Base-by-base conservation (phyloP, 2,329 filamentous ascomycete genomes). In the Incumbomyces lentus region DNA sequence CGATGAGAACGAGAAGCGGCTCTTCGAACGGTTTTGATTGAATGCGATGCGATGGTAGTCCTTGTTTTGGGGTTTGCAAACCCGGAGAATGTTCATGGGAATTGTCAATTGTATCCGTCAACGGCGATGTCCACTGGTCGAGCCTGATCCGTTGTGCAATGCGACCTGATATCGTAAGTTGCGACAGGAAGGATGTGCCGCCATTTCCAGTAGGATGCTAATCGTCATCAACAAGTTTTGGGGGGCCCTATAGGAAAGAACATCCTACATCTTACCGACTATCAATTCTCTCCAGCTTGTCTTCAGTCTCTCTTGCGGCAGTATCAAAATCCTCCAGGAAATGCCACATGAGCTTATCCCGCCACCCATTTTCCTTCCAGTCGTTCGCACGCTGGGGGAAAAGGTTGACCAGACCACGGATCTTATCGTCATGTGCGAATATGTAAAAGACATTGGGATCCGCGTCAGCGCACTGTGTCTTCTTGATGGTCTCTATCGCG, bases 281-380 rank as follows among this genome's bases (percentile, higher is more conserved):
- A 26, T 5, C 22, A 26, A 5, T 6, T 34, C 41, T 18, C 14
- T 22, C 41, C 30, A 18, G 14, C 8, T 19, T 35, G 14, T 44
- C 30, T 32, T 35, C 22, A 10, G 22, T 19, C 31, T 35, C n/a
- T 19, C 14, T 19, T 10, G 31, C 46, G 10, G 40, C 49, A 13
- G 31, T 19, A 33, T 30, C 45, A 29, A 54, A 50, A 43, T 54
- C 52, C 6, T 37, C 42, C 38, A 55, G 46, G 34, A 54, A 54
- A 3, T 35, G 32, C 50, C 50, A 53, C 2, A 48, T 37, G 19
- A 47, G 36, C 29, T 49, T 51, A 35, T 53, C 46, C 35, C 55
- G 56, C 57, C 51, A 61, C 3, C 58, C 55, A 26, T 59, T 55
- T 26, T 44, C 46, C 45, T 60, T 59, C 61, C 60, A 63, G 13